Conservation (phyloP, 306 rosid genomes). For the Dryas drummondii region DNA sequence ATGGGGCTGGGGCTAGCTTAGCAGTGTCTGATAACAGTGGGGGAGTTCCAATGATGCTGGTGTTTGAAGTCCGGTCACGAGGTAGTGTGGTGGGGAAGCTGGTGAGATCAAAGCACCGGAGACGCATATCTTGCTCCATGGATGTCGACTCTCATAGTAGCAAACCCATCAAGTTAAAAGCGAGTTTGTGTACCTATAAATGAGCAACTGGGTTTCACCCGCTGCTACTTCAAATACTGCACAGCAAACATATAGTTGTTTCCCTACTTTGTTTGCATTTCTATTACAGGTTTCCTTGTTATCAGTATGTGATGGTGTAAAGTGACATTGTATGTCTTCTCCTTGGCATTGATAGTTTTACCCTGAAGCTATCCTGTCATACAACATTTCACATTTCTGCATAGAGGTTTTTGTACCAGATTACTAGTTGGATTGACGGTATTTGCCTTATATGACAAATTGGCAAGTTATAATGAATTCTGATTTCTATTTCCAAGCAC, state of each 20-base stretch:
- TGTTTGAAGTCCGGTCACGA: conserved; percentile 53
- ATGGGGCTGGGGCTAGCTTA: conserved; percentile 77
- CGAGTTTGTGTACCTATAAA: conserved; percentile 45
- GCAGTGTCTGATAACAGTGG: conserved; percentile 38
- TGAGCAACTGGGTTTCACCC: conserved; percentile 22
- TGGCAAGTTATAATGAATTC: not conserved
- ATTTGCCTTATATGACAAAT: not conserved
- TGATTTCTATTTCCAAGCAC: not conserved
- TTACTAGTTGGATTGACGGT: not conserved
- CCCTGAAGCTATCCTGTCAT: not conserved
- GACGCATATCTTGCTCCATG: conserved; percentile 49
- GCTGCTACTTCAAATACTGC: not conserved
- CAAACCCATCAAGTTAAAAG: conserved; percentile 51
- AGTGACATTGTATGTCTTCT: not conserved
- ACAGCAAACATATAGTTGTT: not conserved
- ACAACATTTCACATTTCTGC: not conserved
- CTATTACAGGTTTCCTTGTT: too few relatives aligned
- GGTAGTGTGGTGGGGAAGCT: conserved; percentile 71
- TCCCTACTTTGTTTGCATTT: not conserved
- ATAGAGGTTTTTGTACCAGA: not conserved
- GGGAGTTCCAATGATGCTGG: conserved; percentile 54
- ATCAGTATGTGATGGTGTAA: not conserved
- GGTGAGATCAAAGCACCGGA: conserved; percentile 60
- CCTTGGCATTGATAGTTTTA: not conserved
- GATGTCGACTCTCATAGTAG: conserved; percentile 41